Base-by-base conservation (phyloP, 2,329 filamentous ascomycete species). In the Verticillium nubilum region DNA sequence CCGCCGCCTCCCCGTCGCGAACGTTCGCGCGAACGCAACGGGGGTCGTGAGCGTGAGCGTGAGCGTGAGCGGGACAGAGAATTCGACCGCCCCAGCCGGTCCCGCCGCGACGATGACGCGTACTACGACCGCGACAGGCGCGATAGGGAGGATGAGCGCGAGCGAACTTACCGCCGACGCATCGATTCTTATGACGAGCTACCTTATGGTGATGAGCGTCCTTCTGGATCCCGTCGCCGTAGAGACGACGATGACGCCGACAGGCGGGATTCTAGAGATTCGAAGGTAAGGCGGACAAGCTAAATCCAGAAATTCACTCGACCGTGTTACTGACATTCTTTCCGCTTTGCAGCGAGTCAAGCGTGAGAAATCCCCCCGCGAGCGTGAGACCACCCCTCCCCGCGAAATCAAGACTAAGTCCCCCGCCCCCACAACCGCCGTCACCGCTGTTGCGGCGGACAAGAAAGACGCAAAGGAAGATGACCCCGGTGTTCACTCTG, bases 131-230 rank as follows among this genome's bases (percentile, higher is more conserved):
- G 91, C 58, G 94, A 97, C 74, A 85, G 93, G 58, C 86, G 92
- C 62, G 91, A 95, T 65, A 86, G 93, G 56, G 94, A 98, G 71
- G 90, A 92, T 66, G 93, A 97, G 72, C 86, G 94, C 59, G 95
- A 98, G 75, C 86, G 92, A 61, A 81, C 89, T 57, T 97, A 97
- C 74, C 87, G 92, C 60, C 90, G 93, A 66, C 91, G 91, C 60
- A 85, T 89, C 67, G 88, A 89, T 66, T 87, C 88, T 66, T 87
- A 92, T 62, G 92, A 96, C 68, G 92, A 96, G 72, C 83, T 98
- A 61, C 93, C 96, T 69, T 97, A 97, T 72, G 92, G 94, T 62
- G 92, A 94, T 73, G 79, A 89, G 73, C 78, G 83, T 67, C 76
- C 89, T 76, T 72, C 84, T 75, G 74, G 78, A 64, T 83, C 90